phyloP scores from a whole-genome alignment of 2,329 filamentous ascomycete genomes.

The Curvularia verruculosa region DNA sequence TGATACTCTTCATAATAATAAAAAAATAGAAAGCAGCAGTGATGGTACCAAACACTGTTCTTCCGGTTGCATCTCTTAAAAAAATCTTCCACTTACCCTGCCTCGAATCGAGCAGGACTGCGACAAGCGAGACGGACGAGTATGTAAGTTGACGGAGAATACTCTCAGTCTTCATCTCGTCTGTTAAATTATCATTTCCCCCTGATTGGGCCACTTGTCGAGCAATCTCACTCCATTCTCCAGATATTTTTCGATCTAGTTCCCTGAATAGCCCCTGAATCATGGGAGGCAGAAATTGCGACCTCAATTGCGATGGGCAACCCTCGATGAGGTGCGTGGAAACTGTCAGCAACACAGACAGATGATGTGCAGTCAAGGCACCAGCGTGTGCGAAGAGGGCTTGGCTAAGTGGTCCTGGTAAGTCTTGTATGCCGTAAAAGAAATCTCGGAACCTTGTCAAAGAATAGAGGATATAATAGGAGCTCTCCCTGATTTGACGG shows the following conservation, averaged over 20 bases:
- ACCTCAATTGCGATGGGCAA: slow-evolving; percentile 78
- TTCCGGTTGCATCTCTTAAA: background rate
- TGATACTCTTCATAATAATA: background rate
- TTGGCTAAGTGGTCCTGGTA: slow-evolving; percentile 81
- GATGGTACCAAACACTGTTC: background rate
- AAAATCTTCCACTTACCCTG: slow-evolving; percentile 31
- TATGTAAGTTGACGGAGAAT: slow-evolving; percentile 92
- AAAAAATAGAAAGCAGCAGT: background rate
- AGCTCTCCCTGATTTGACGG: slow-evolving; percentile 87
- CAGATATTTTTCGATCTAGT: slow-evolving; percentile 83
- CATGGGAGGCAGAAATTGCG: slow-evolving; percentile 83
- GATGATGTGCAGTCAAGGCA: slow-evolving; percentile 86
- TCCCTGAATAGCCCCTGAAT: slow-evolving; percentile 81
- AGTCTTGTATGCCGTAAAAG: slow-evolving; percentile 88
- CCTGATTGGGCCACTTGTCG: slow-evolving; percentile 64
- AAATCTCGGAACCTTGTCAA: slow-evolving; percentile 85
- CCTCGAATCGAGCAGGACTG: slow-evolving; percentile 79
- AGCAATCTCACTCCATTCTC: slow-evolving; percentile 81
- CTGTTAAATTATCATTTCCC: slow-evolving; percentile 76
- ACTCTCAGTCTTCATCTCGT: slow-evolving; percentile 98
- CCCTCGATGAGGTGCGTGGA: slow-evolving; percentile 89
- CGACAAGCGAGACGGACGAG: slow-evolving; percentile 89
- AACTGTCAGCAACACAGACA: slow-evolving; percentile 90
- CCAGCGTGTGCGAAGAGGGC: slow-evolving; percentile 84
- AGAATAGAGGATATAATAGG: slow-evolving; percentile 92